These are phyloP conservation scores for Sistotremastrum niveocremeum DNA, from an alignment of 768 basidiomycete species.

Conservation along the genomic window DNA sequence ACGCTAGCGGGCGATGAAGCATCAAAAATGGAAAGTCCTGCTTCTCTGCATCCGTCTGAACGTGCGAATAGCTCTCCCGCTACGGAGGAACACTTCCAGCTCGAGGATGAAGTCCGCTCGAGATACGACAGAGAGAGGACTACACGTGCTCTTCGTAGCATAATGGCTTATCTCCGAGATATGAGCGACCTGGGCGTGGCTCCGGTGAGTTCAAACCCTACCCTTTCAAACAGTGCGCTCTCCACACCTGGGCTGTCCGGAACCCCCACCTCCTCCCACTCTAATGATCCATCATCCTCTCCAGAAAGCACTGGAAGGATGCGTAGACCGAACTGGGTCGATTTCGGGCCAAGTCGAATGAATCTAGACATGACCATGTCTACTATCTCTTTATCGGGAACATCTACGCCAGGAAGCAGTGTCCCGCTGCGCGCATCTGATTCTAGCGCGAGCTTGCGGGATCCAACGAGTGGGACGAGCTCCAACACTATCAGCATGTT, in stretches of 20 bases:
- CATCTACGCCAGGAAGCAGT: constrained; percentile 25
- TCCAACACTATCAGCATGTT: constrained; percentile 63
- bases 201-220: not conserved
- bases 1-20: constrained; percentile 19
- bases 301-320: not conserved
- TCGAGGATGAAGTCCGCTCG: constrained; percentile 41
- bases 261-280: too few relatives aligned
- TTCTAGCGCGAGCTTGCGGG: constrained; percentile 41
- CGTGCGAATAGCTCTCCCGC: constrained; percentile 15
- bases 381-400: constrained; percentile 27
- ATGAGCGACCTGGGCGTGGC: constrained; percentile 81
- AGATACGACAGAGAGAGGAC: constrained; percentile 49
- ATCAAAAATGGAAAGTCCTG: not conserved
- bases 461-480: constrained; percentile 29
- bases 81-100: constrained; percentile 37
- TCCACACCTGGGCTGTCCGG: not conserved
- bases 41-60: not conserved
- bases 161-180: constrained; percentile 94
- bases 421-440: constrained; percentile 52
- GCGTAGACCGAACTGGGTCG: too few relatives aligned
- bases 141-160: constrained; percentile 69
- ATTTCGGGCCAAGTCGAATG: too few relatives aligned
- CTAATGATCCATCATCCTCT: too few relatives aligned
- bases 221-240: too few relatives aligned
- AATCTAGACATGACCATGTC: not conserved